A percentile compares a stretch with the other conserved stretches of the same genome.
phyloP scores from a whole-genome alignment of 129 eudicot genomes.

The Chrysanthemum makinoi region DNA sequence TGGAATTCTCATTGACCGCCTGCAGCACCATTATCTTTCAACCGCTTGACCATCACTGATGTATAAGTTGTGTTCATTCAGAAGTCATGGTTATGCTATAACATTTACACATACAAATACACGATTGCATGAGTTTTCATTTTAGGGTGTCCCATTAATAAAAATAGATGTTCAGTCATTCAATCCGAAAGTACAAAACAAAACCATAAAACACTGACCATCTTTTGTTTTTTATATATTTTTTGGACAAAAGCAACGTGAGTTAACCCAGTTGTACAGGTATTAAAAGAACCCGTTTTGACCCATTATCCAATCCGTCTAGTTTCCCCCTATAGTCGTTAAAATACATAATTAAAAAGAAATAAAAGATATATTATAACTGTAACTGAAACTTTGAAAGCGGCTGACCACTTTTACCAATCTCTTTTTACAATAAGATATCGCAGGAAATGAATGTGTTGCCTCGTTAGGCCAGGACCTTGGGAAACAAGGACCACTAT shows the following conservation, averaged over 20 bases:
- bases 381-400: conserved; percentile 3
- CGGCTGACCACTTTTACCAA: conserved; percentile 16
- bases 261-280: too few relatives aligned
- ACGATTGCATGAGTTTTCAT: not conserved
- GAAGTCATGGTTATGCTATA: too few relatives aligned
- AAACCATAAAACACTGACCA: not conserved
- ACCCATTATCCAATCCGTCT: not conserved
- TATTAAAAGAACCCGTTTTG: too few relatives aligned
- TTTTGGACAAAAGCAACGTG: too few relatives aligned
- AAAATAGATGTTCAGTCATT: not conserved
- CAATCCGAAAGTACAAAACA: not conserved
- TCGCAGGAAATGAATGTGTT: conserved; percentile 55
- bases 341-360: not conserved
- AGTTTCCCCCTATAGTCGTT: not conserved
- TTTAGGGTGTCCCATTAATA: not conserved
- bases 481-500: too few relatives aligned
- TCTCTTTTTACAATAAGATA: conserved; percentile 41
- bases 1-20: too few relatives aligned
- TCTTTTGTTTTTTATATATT: too few relatives aligned
- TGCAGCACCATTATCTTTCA: too few relatives aligned
- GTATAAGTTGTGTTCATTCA: too few relatives aligned
- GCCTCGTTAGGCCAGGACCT: too few relatives aligned
- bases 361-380: not conserved
- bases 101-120: too few relatives aligned
- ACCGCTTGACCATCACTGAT: too few relatives aligned